Conservation (phyloP, 768 basidiomycete genomes). For the Rhizopogon sp. region DNA sequence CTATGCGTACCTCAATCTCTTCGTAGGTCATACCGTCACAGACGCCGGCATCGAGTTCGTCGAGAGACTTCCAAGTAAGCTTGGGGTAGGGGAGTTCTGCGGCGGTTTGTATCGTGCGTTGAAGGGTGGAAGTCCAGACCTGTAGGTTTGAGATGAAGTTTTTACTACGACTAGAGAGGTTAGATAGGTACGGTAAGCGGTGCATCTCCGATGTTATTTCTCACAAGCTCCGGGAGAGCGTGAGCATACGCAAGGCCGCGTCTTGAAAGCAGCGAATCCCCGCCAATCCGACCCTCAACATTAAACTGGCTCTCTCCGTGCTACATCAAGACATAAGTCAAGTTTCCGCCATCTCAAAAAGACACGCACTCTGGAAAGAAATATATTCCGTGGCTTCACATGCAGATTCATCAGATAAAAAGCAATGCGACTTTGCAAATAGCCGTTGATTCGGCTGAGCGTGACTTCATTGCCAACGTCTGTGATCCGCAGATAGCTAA, state of each 20-base stretch:
- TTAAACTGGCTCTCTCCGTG: conserved; percentile 99
- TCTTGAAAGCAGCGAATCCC: conserved; percentile 85
- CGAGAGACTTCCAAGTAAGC: conserved; percentile 97
- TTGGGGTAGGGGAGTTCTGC: conserved; percentile 79
- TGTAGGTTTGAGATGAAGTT: conserved; percentile 22
- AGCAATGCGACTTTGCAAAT: conserved; percentile 93
- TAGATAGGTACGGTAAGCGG: conserved; percentile 49
- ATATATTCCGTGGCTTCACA: conserved; percentile 93
- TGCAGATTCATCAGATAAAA: conserved; percentile 99
- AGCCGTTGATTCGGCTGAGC: conserved; percentile 84
- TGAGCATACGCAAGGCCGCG: conserved; percentile 82
- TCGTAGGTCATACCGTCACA: conserved; percentile 99
- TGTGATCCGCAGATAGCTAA: conserved; percentile 87
- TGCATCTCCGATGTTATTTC: conserved; percentile 85
- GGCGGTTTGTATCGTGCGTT: conserved; percentile 89
- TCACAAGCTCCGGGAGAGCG: conserved; percentile 83
- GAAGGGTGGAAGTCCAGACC: conserved; percentile 99
- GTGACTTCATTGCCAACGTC: conserved; percentile 92
- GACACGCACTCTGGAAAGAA: conserved; percentile 78
- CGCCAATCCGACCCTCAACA: conserved; percentile 94
- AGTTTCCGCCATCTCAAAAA: conserved; percentile 1
- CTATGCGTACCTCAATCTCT: conserved; percentile 80
- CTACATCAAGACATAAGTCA: conserved; percentile 35
- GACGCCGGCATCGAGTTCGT: conserved; percentile 97
- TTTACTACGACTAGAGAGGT: neutral